Evolutionary conservation across 805 yeast genomes (phyloP), one percentile per base, ranked within the genome.

Genomic region (Ogataea henricii): DNA sequence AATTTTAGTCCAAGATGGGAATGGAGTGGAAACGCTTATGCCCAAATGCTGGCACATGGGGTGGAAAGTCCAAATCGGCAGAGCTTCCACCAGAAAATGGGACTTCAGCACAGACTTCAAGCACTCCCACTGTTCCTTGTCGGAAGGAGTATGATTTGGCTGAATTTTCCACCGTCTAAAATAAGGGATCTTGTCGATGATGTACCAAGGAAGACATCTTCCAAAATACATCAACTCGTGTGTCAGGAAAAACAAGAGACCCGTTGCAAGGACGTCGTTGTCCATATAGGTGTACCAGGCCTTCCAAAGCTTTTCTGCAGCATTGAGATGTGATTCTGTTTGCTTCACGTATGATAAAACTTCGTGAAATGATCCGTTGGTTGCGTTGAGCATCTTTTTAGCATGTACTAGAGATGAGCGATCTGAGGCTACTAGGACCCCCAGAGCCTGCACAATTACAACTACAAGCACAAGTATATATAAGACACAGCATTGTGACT

Each of bases 21-120:
- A 79, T 12, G 85, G 85, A 21, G 79, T 81, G 17, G 69, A 65
- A 26, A 74, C 74, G 12, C 72, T 66, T 45, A 79, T 77, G 27
- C 79, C 79, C 47, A 79, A 62, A 21, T 64, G 66, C 51, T 71
- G 64, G 56, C 82, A 76, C 55, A 79, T 55, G 17, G 85, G 85
- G 56, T 79, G 85, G 70, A 79, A 79, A 18, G 79, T 72, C 85
- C 85, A 79, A 50, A 79, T 79, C 38, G 85, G 85, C 46, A 79
- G 69, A 1, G 79, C 83, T 61, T 79, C 85, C 25, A 79, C 83
- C 53, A 79, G 55, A 53, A 79, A 76, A 55, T 79, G 85, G 13
- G 80, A 77, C 47, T 71, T 77, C 40, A 79, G 64, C 16, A 79
- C 83, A n/a, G 81, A 68, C 58, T 79, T 79, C 48, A 79, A 61